Conservation (phyloP, 1,284 basidiomycete species). For the Cryptococcus amylolentus region DNA sequence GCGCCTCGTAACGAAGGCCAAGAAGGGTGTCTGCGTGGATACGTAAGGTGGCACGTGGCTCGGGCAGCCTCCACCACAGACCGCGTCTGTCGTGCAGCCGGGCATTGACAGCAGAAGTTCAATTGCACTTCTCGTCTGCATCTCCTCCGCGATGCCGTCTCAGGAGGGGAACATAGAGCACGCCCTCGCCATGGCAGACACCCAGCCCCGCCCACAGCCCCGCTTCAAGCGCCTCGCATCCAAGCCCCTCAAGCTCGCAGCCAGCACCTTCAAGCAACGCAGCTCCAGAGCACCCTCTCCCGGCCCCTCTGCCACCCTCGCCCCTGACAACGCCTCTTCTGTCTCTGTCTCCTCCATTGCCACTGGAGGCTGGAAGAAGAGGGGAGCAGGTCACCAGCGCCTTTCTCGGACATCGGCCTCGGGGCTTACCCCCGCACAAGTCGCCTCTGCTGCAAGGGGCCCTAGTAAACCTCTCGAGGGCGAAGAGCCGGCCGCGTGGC, state of each 20-base stretch:
- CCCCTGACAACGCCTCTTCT: not conserved
- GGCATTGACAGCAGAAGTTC: not conserved
- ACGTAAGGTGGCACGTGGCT: no score
- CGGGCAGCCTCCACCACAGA: not conserved
- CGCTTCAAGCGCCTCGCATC: constrained; percentile 31
- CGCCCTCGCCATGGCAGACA: not conserved
- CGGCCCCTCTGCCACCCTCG: not conserved
- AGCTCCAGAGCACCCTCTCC: constrained; percentile 1
- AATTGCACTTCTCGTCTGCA: not conserved
- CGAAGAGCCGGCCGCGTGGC: constrained; percentile 46
- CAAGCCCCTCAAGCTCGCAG: constrained; percentile 46
- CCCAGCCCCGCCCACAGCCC: constrained; percentile 3
- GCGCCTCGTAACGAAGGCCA: not conserved
- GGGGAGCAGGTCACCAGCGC: not conserved
- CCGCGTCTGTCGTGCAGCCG: not conserved
- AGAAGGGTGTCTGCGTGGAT: no score
- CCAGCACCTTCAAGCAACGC: constrained; percentile 29
- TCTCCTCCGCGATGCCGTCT: not conserved
- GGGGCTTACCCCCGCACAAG: constrained; percentile 30
- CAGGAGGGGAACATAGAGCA: not conserved
- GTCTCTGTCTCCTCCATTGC: not conserved
- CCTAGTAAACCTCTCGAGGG: constrained; percentile 45
- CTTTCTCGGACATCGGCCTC: constrained; percentile 3
- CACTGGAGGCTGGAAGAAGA: constrained; percentile 1
- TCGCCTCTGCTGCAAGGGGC: constrained; percentile 33